Conservation (phyloP, 1,284 basidiomycete genomes). For the Uromyces viciae-fabae region DNA sequence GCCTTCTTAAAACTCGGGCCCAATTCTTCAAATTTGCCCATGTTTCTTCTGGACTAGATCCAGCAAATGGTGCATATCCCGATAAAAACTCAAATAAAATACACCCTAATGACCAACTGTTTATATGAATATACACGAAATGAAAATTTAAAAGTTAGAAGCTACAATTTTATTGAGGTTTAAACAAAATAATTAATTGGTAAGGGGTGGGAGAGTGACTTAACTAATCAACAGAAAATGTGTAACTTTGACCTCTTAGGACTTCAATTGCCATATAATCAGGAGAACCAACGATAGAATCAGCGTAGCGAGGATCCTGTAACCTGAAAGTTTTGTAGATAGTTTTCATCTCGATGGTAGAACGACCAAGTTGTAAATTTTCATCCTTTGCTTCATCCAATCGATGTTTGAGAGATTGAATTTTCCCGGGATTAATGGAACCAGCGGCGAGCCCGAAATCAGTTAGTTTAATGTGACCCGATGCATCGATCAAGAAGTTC, state of each 20-base stretch:
- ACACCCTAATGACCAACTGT: constrained; percentile 98
- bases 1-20: constrained; percentile 78
- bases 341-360: constrained; percentile 88
- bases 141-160: constrained; percentile 87
- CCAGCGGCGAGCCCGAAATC: constrained; percentile 98
- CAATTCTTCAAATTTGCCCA: constrained; percentile 99
- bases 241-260: constrained; percentile 39
- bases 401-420: constrained; percentile 87
- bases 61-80: constrained; percentile 96
- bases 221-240: constrained; percentile 45
- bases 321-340: constrained; percentile 89
- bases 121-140: constrained; percentile 66
- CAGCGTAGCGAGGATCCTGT: constrained; percentile 87
- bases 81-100: constrained; percentile 72
- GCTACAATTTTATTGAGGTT: constrained; percentile 63
- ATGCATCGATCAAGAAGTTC: constrained; percentile 95
- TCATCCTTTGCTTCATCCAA: constrained; percentile 96
- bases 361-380: constrained; percentile 74
- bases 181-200: background rate
- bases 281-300: constrained; percentile 96
- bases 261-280: constrained; percentile 66
- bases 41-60: constrained; percentile 91
- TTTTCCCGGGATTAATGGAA: constrained; percentile 87
- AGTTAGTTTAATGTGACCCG: constrained; percentile 95
- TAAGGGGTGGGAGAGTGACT: background rate